Evolutionary conservation across 805 yeast genomes (phyloP), one percentile per base, ranked within the genome.

Genomic region (Saccharomycopsis fodiens): DNA sequence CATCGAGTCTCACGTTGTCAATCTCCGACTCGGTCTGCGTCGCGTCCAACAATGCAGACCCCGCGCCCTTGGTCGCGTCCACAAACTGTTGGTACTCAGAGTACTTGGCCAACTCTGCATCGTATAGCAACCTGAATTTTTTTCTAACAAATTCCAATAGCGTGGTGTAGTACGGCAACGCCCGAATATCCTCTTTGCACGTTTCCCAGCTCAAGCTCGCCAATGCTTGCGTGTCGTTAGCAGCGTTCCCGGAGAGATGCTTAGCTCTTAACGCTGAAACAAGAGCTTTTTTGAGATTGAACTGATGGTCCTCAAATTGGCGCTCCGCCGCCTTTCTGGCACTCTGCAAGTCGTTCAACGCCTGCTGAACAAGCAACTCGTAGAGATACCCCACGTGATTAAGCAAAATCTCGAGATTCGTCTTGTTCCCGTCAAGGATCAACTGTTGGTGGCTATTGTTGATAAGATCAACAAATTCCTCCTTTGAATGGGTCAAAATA

Each of bases 341-440:
- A 41, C 49, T 44, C 29, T 34, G 20, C n/a, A 45, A 23, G 40
- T 54, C 53, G 45, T 57, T 55, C 51, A 53, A 53, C 21, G 54
- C 52, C 10, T 60, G 59, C 20, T 50, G 48, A 2, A 60, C 29
- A 16, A 68, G 43, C 42, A 58, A 56, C 3, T 54, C 56, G 35
- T 60, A 56, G 15, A 66, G 56, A 29, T 59, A 44, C 2, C 55
- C 56, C 3, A 62, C 35, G 20, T 66, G 61, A 12, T 57, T 55
- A 0, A 54, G 56, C 40, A 64, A 64, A 20, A 57, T 50, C 1
- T 53, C 50, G 27, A 54, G 43, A 5, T 64, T 57, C 16, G 57
- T 55, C 3, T 51, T 49, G 39, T 61, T 58, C 12, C 42, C 47
- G 2, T 31, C 19, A 22, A 61, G 32, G n/a, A 35, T 50, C 3